Base-by-base conservation (phyloP, 2,329 filamentous ascomycete genomes). In the Aureobasidium sp. region DNA sequence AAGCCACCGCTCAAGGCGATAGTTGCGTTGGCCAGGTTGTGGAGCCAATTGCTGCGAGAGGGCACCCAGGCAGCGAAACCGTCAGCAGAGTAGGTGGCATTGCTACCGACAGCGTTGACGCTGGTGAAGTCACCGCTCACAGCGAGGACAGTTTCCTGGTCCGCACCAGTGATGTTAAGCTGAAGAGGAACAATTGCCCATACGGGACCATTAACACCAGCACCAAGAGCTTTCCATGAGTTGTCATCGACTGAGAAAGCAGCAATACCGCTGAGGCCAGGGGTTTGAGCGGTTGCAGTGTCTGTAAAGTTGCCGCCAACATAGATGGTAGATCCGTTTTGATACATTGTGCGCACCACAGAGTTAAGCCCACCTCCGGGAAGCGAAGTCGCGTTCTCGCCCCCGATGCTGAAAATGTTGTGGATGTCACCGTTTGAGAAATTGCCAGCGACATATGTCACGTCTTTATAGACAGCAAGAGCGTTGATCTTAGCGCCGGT, bases 1-100 rank as follows among this genome's bases (percentile, higher is more conserved):
- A 99, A 80, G 61, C 86, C 77, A 41, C 94, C 95, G 62, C 81
- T 81, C 67, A 95, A 83, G 7, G 83, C 79, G 60, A 89, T 85
- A 36, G 86, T 81, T 8, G 83, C 76, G 7, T 84, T 77, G 10
- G 74, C 68, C 21, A 97, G 76, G 67, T 95, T 94, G 70, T 91
- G 85, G 16, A 99, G 79, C 94, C 94, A 99, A 71, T 94, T 94
- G 62, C 81, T 82, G 64, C 83, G 80, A 4, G 91, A 95, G 3
- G 90, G 90, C 8, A 97, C 87, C 94, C 94, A 99, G 41, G 97
- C 80, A 15, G 91, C 93, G 69, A 99, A 91, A 2, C 92, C 91
- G 54, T 84, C 75, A 0, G 86, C 88, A 9, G 81, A 69, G 32
- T 86, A 80, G 10, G 85, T 82, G 7, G 80, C 73, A 66, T 86